phyloP scores from a whole-genome alignment of 345 rosid genomes.

The Ricinus communis region DNA sequence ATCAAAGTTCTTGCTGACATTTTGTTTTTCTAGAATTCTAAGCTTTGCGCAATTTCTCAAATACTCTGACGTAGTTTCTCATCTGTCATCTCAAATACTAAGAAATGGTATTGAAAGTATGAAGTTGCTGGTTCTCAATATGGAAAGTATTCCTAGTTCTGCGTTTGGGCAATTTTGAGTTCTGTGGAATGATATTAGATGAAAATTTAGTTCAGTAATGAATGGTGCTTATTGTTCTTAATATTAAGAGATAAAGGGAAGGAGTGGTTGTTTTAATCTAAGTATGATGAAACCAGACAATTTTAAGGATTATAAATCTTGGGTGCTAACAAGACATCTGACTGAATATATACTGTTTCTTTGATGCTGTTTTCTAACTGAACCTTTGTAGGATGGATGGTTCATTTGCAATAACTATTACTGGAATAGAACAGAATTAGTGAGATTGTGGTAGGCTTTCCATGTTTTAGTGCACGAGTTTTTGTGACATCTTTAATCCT shows the following conservation, averaged over 20 bases:
- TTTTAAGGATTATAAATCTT: not conserved
- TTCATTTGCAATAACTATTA: not conserved
- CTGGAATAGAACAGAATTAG: not conserved
- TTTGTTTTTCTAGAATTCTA: not conserved
- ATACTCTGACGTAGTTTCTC: slow-evolving; percentile 6
- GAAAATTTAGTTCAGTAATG: not conserved
- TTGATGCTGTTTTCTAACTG: not conserved
- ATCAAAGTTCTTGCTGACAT: not conserved
- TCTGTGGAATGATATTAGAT: not conserved
- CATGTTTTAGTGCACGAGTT: not conserved
- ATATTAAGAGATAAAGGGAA: not conserved
- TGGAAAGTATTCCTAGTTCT: not conserved
- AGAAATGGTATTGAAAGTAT: not conserved
- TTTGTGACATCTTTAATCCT: not conserved
- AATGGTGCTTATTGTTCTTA: not conserved
- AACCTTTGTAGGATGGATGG: not conserved
- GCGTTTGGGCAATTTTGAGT: not conserved
- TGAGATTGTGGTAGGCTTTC: not conserved
- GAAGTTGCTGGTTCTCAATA: not conserved
- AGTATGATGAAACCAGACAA: not conserved
- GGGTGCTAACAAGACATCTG: not conserved
- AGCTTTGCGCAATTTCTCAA: not conserved
- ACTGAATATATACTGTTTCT: not conserved
- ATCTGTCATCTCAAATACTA: not conserved
- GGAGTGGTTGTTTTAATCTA: not conserved